Evolutionary conservation across 2,329 filamentous ascomycete species (phyloP).

Genomic region (Scytalidium sp.): DNA sequence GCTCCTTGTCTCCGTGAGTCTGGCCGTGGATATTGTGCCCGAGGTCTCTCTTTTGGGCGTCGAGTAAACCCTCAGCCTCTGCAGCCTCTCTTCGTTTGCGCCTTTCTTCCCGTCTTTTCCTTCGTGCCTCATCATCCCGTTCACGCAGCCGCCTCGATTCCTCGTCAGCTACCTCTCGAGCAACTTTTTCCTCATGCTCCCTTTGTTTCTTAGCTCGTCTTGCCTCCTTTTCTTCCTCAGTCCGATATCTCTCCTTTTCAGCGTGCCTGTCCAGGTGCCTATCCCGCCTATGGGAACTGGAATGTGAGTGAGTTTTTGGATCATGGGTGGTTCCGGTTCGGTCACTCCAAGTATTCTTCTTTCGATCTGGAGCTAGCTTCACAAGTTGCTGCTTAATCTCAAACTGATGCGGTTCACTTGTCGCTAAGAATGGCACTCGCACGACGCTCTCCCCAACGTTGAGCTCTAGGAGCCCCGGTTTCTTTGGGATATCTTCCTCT

Average conservation of each 20-base stretch:
- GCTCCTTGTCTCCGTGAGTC: background rate
- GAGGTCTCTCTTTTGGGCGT: background rate
- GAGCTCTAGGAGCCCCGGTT: background rate
- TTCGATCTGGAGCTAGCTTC: background rate
- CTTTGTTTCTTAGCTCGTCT: background rate
- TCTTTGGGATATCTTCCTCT: background rate
- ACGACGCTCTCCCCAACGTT: constrained; percentile 1
- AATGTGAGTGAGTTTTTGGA: background rate
- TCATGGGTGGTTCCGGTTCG: background rate
- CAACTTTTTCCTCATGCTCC: background rate
- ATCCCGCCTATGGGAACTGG: background rate
- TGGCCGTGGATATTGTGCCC: background rate
- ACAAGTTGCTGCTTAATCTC: background rate
- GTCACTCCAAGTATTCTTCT: background rate
- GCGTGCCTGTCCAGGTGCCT: background rate
- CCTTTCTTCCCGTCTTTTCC: background rate
- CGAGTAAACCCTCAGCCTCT: background rate
- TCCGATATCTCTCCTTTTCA: background rate
- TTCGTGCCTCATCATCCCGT: background rate
- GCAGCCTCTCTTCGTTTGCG: background rate
- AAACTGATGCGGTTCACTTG: constrained; percentile 1
- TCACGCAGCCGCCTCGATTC: background rate
- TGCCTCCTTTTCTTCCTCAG: background rate
- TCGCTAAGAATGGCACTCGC: constrained; percentile 5
- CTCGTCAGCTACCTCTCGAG: background rate